phyloP scores from a whole-genome alignment of 1,139 yeast species.

The Pichia sp. region DNA sequence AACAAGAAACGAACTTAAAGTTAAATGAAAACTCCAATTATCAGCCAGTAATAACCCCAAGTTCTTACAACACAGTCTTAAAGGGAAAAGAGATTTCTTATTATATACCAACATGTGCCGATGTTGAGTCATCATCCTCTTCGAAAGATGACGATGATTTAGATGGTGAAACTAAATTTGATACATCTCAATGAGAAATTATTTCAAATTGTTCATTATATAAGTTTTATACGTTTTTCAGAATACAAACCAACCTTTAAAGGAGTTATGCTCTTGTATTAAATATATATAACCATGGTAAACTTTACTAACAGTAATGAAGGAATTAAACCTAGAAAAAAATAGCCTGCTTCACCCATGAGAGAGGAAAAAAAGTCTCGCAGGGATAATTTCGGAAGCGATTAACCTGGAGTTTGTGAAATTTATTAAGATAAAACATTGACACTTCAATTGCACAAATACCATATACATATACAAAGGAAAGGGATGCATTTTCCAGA shows the following conservation, averaged over 20 bases:
- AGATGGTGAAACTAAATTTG: neutral
- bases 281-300: too few species aligned
- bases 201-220: too few species aligned
- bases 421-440: too few species aligned
- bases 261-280: too few species aligned
- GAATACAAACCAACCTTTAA: too few species aligned
- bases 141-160: neutral
- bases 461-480: neutral
- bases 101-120: neutral
- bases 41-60: neutral
- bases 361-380: neutral
- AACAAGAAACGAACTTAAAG: neutral
- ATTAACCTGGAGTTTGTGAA: neutral
- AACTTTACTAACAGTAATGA: too few species aligned
- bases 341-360: too few species aligned
- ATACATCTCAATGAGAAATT: too few species aligned
- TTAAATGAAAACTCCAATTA: neutral
- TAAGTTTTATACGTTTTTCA: too few species aligned
- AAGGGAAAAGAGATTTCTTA: neutral
- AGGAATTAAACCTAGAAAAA: too few species aligned
- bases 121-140: neutral
- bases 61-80: neutral
- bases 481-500: slow-evolving; percentile 8
- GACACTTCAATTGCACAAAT: neutral
- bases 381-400: neutral